Evolutionary conservation across 257 asterid species (phyloP).

Genomic region (Craterostigma plantagineum): DNA sequence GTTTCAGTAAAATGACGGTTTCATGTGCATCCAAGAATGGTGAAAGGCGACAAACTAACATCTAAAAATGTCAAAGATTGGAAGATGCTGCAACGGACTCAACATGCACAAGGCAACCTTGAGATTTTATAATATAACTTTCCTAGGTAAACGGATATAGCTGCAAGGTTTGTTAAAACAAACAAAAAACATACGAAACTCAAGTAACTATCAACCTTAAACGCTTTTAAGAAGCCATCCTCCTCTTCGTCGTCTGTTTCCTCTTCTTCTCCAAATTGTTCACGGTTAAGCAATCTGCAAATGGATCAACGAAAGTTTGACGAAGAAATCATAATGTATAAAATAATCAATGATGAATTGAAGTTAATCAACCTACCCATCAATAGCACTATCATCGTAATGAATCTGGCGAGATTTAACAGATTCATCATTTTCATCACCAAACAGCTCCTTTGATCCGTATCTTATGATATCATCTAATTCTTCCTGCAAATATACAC

Average conservation of each 20-base stretch:
- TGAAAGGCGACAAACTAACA: no score
- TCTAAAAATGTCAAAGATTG: no score
- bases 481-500: constrained; percentile 51
- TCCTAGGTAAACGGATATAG: no score
- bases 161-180: no score
- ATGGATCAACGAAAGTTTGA: constrained; percentile 7
- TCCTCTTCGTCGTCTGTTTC: constrained; percentile 81
- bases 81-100: no score
- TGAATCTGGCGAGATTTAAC: constrained; percentile 93
- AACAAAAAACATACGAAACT: no score
- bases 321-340: constrained; percentile 7
- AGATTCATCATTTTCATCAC: constrained; percentile 79
- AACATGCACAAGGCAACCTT: no score
- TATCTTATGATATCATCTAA: constrained; percentile 88
- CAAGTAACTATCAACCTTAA: constrained; percentile 37
- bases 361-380: constrained; percentile 32
- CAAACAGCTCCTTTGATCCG: constrained; percentile 91
- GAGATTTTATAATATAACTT: no score
- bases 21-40: no score
- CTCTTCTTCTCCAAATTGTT: constrained; percentile 74
- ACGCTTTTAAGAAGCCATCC: constrained; percentile 85
- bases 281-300: constrained; percentile 73
- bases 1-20: no score
- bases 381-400: constrained; percentile 93
- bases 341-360: not conserved